Percentiles rank a stretch among this genome's conserved stretches.
Conservation (phyloP, 495 filamentous ascomycete species). For the Penicillium tannophilum region DNA sequence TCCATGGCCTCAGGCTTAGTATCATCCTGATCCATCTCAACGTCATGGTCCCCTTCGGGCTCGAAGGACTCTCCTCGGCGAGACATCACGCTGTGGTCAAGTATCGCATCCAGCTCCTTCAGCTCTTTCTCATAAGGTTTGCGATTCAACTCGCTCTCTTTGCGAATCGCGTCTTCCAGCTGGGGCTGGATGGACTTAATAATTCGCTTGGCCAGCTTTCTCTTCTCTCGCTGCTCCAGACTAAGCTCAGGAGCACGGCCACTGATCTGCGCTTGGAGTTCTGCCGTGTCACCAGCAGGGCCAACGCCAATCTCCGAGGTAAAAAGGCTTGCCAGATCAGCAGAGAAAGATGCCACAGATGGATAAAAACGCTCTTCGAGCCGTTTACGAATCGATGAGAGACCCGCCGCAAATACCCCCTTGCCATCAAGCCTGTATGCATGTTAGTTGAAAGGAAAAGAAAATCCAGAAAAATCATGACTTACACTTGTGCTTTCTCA, state of each 20-base stretch:
- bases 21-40: constrained; percentile 20
- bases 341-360: constrained; percentile 70
- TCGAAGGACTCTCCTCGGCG: constrained; percentile 42
- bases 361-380: constrained; percentile 74
- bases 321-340: constrained; percentile 72
- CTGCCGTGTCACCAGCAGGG: constrained; percentile 52
- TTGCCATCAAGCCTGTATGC: constrained; percentile 68
- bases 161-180: constrained; percentile 73
- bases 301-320: constrained; percentile 63
- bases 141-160: constrained; percentile 76
- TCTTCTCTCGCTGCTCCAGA: constrained; percentile 64
- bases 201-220: constrained; percentile 78
- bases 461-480: constrained; percentile 6
- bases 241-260: constrained; percentile 58
- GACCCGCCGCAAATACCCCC: constrained; percentile 65
- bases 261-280: constrained; percentile 55
- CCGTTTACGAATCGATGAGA: constrained; percentile 62
- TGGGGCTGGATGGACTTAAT: constrained; percentile 75
- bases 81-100: constrained; percentile 60
- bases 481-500: constrained; percentile 76
- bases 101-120: constrained; percentile 70
- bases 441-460: constrained; percentile 36
- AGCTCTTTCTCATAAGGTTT: constrained; percentile 69
- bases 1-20: constrained; percentile 20
- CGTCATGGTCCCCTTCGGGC: constrained; percentile 25